Base-by-base conservation (phyloP, 2,329 filamentous ascomycete genomes). In the Zymoseptoria pseudotritici region DNA sequence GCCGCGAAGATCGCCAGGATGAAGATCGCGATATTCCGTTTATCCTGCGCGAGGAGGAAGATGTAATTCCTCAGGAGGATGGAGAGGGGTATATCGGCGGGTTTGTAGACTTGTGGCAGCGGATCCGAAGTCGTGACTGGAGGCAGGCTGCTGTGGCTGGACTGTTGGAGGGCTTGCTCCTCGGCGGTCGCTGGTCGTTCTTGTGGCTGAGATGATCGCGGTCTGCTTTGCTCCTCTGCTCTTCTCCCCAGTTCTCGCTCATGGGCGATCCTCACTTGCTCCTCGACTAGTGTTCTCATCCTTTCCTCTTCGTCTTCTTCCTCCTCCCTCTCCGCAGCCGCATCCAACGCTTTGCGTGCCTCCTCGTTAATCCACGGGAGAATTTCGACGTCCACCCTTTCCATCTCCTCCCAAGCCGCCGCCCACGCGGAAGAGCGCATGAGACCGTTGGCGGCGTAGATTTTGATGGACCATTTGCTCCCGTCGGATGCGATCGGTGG, bases 351-450 rank as follows among this genome's bases (percentile, higher is more conserved):
- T 19, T 81, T 80, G 57, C 85, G 80, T 11, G 87, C 71, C 1
- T 79, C 75, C 0, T 82, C 73, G 19, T 85, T 83, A 10, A 91
- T 81, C 69, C 87, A 83, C 3, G 94, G 89, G 68, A 89, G 85
- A 56, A 99, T 84, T 74, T 97, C 93, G 1, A 96, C 90, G 70
- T 99, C 94, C 0, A 97, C 90, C n/a, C 93, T 84, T 76, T 99
- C 94, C 94, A 99, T 99, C 75, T 97, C 93, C 67, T 85, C 89
- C 93, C 93, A 99, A 60, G 90, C 93, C 2, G 92, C 92, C 4
- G 85, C 84, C 94, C 94, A 99, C 0, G 94, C 93, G 0, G 91
- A 91, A 4, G 90, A 87, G 60, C 86, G 85, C 90, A 99, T 96
- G 54, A 97, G 78, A 0, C 94, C 94, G 73, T 97, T 99, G 56